Evolutionary conservation across 768 basidiomycete species (phyloP).

Genomic region (Tephrocybe sp.): DNA sequence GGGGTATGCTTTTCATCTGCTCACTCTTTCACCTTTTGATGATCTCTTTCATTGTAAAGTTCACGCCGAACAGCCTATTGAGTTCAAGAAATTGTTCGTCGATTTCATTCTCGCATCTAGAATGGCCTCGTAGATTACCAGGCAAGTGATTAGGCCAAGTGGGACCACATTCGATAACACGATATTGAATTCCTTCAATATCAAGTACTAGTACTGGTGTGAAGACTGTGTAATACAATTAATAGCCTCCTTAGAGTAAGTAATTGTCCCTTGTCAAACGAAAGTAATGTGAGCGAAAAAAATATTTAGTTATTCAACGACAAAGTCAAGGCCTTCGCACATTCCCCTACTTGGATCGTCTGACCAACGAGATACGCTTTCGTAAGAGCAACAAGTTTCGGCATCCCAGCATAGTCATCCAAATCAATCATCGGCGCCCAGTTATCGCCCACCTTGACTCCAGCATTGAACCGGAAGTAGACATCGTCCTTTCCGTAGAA

Average conservation of each 20-base stretch:
- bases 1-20: conserved; percentile 50
- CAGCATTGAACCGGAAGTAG: conserved; percentile 15
- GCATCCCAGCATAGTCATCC: conserved; percentile 12
- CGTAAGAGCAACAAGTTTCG: conserved; percentile 8
- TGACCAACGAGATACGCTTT: conserved; percentile 8
- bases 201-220: too few relatives aligned
- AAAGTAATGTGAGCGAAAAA: too few relatives aligned
- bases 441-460: conserved; percentile 7
- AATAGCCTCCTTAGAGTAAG: too few relatives aligned
- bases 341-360: conserved; percentile 2
- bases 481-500: conserved; percentile 10
- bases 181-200: too few relatives aligned
- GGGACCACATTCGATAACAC: too few relatives aligned
- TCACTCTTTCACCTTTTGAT: not conserved
- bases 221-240: too few relatives aligned
- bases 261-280: too few relatives aligned
- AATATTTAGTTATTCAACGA: too few relatives aligned
- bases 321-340: conserved; percentile 7
- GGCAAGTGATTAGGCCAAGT: too few relatives aligned
- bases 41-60: conserved; percentile 36
- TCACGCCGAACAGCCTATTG: conserved; percentile 71
- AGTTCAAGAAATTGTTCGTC: conserved; percentile 39
- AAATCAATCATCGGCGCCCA: conserved; percentile 11
- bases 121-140: not conserved
- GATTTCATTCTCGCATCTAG: conserved; percentile 17